Conservation (phyloP, 352 stramenopile genomes). For the Globisporangium parvum region DNA sequence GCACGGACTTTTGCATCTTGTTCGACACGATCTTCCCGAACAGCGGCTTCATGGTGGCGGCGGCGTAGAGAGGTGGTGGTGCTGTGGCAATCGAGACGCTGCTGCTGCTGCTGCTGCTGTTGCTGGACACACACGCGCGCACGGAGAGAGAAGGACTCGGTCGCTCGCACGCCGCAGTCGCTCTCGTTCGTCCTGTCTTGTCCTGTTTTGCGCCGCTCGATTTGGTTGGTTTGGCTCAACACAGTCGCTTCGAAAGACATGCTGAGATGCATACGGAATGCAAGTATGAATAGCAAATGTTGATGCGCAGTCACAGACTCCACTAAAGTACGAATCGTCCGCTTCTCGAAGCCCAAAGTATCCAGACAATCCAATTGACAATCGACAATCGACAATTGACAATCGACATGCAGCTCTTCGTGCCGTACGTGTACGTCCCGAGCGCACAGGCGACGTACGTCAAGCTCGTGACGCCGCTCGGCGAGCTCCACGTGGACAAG, state of each 20-base stretch:
- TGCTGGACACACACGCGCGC: neutral
- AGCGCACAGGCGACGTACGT: conserved; percentile 45
- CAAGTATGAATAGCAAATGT: neutral
- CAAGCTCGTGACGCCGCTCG: conserved; percentile 68
- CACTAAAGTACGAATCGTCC: neutral
- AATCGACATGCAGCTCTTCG: conserved; percentile 28
- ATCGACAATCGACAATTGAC: neutral
- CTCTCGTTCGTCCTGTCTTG: conserved; percentile 1
- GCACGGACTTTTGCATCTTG: conserved; percentile 96
- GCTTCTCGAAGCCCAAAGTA: neutral
- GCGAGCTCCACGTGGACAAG: conserved; percentile 57
- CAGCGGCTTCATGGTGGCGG: conserved; percentile 76
- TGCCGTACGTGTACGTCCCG: conserved; percentile 73
- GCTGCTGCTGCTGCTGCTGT: neutral
- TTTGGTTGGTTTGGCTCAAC: conserved; percentile 19
- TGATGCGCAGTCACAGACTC: neutral
- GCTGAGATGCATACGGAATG: neutral
- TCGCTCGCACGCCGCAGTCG: conserved; percentile 4
- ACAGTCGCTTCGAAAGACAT: conserved; percentile 11
- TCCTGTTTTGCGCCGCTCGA: conserved; percentile 1
- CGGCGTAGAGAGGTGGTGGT: neutral
- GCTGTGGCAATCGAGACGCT: neutral
- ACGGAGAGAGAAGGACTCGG: neutral
- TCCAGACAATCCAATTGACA: neutral
- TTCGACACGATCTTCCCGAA: conserved; percentile 95